Evolutionary conservation across 176 grass and related monocot species (phyloP).

Genomic region (Juncus effusus): DNA sequence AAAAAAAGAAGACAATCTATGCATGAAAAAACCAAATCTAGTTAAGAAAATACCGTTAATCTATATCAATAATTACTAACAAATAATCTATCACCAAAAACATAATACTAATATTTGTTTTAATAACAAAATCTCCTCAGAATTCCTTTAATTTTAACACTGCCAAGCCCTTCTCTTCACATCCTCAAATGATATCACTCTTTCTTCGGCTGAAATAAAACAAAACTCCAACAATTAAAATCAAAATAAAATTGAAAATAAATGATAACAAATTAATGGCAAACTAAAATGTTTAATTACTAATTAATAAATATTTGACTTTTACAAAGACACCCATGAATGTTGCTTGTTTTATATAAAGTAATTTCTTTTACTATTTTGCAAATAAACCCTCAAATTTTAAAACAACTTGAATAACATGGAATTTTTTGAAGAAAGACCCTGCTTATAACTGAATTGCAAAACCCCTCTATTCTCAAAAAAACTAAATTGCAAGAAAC

Average conservation of each 20-base stretch:
- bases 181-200: constrained; percentile 74
- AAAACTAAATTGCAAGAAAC: no score
- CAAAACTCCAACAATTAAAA: not conserved
- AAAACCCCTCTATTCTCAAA: no score
- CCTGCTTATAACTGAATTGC: no score
- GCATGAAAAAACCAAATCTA: constrained; percentile 25
- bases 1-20: constrained; percentile 18
- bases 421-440: no score
- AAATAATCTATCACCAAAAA: not conserved
- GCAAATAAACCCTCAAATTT: no score
- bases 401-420: no score
- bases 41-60: constrained; percentile 25
- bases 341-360: no score
- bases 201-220: constrained; percentile 77
- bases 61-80: constrained; percentile 20
- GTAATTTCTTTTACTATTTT: no score
- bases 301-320: constrained; percentile 11
- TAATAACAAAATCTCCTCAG: constrained; percentile 4
- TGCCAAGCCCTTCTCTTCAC: constrained; percentile 75
- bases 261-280: no score
- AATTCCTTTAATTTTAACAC: constrained; percentile 58
- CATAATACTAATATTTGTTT: not conserved
- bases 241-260: no score
- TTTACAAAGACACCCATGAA: no score
- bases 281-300: not conserved